Evolutionary conservation across 331 rosid genomes (phyloP), one percentile per base, ranked within the genome.

Genomic region (Stylosanthes scabra): DNA sequence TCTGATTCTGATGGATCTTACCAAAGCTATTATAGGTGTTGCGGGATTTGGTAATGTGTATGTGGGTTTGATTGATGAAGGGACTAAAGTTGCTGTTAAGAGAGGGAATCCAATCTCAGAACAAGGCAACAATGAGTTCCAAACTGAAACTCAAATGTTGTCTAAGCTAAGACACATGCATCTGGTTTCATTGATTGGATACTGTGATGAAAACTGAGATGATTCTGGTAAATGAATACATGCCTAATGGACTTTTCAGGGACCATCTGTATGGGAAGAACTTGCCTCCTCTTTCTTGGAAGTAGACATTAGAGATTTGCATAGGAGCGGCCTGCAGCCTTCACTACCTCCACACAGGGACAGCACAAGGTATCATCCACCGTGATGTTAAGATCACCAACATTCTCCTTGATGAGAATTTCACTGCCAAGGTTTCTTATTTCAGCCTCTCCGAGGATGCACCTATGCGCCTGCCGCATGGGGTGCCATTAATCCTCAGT

Each of bases 41-140:
- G 92, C 89, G 27, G 92, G 92, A 41, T 87, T 87, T 46, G 92
- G 92, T 1, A 85, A 85, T 63, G 92, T 87, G 7, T 87, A 87
- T 49, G 40, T 87, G 14, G 89, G 87, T 16, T 74, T 68, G 72
- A 83, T 87, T 20, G 92, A 87, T 59, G 89, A 87, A 11, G 89
- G 86, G 8, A 83, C 89, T 37, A 46, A 85, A 27, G 92, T 87
- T 2, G 92, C 92, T 0, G 86, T 85, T 9, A 87, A 85, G 65
- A 77, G 89, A 74, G 92, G 87, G 59, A 87, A 85, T 47, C 86
- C 92, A 11, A 87, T 85, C 65, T 87, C 92, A 31, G 89, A 87
- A 76, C 92, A 87, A 80, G 92, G 92, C 1, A 83, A 85, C 28
- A 87, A 51, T 0, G 92, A 87, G 47, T 85, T 87, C 70, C 84